Evolutionary conservation across 192 early-diverging fungal genomes (phyloP), one percentile per base, ranked within the genome.

Genomic region (Lobosporangium transversale): DNA sequence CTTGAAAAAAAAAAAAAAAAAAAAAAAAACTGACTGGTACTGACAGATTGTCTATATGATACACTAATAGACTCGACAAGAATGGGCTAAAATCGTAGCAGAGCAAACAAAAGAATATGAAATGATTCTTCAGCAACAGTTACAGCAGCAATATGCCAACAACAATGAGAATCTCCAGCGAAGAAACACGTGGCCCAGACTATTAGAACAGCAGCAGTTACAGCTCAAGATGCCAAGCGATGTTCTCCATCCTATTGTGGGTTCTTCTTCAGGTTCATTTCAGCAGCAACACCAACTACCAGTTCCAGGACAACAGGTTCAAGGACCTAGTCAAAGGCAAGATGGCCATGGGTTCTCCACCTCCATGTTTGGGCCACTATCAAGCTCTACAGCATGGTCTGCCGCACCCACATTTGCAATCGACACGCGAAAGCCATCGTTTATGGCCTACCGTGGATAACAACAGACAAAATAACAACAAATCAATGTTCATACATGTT

Each of bases 181-280:
- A 31, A 26, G 67, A 50, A 61, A 69, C 32, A 44, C 58, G n/a
- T 69, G 67, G 67, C 50, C 67, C 4, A 60, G 49, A 36, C 58
- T 43, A 52, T 36, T 63, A 15, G 47, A 57, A 4, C 58, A 56
- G 6, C 59, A 58, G 15, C 66, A 53, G 27, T 3, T 56, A 4
- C 53, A 56, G n/a, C 31, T 56, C n/a, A 50, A 51, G 40, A 24
- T 11, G 31, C 62, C 62, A 4, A 35, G 29, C 20, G 32, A 52
- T 10, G 49, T 64, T 3, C 27, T 53, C 4, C 62, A 64, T 17
- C 62, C 62, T 23, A 31, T 31, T 18, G 14, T 36, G 53, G 12
- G 15, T 5, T 12, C 61, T 17, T 1, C 49, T 5, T 0, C 23
- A 21, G 30, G 21, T 27, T 26, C 37, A 20, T 30, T 15, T 32